These are phyloP conservation scores for Plantago lanceolata DNA, from an alignment of 305 asterid species.

Conservation along the genomic window DNA sequence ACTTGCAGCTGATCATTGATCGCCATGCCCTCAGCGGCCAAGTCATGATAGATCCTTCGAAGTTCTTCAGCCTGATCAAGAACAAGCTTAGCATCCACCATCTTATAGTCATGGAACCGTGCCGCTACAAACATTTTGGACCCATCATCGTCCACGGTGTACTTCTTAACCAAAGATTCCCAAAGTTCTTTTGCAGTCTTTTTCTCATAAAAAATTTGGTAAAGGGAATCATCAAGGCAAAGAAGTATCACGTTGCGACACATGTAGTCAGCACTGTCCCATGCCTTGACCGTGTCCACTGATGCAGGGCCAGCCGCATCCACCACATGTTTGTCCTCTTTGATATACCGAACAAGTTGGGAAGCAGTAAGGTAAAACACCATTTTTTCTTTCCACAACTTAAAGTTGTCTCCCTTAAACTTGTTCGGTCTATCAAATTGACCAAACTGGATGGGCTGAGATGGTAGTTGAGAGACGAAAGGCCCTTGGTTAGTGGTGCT, in stretches of 20 bases:
- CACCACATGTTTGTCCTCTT: too few relatives aligned
- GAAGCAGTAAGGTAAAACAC: too few relatives aligned
- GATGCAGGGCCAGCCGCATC: not conserved
- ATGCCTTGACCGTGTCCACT: not conserved
- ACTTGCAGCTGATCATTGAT: not conserved
- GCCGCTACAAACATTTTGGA: not conserved
- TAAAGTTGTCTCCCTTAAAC: too few relatives aligned
- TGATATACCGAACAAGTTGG: too few relatives aligned
- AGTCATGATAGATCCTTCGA: not conserved
- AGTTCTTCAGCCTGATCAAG: not conserved
- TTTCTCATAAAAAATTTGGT: not conserved
- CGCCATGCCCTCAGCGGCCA: constrained; percentile 1
- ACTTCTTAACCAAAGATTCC: not conserved
- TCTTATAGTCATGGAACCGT: not conserved
- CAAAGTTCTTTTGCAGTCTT: not conserved
- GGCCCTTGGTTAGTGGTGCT: too few relatives aligned
- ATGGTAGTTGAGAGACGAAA: too few relatives aligned
- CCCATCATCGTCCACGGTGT: not conserved
- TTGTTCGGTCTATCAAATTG: too few relatives aligned
- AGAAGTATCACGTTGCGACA: not conserved
- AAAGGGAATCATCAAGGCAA: not conserved
- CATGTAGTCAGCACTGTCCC: not conserved
- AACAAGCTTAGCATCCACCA: not conserved
- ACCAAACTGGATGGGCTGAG: too few relatives aligned
- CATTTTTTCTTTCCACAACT: too few relatives aligned